phyloP scores from a whole-genome alignment of 2,329 filamentous ascomycete species.

The Talaromyces sp. region DNA sequence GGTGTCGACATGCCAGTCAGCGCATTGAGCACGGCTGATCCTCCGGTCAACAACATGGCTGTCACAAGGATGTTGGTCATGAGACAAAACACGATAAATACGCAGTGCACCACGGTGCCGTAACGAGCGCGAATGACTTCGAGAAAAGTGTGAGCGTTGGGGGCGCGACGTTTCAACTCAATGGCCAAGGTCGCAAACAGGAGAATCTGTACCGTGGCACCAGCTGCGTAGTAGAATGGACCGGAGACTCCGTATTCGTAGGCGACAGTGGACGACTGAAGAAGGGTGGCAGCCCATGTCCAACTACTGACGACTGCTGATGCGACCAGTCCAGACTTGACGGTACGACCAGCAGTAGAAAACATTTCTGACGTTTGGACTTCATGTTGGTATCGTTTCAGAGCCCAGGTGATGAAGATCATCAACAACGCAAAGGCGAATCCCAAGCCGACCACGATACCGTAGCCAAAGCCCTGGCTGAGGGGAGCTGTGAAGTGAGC shows the following conservation, averaged over 20 bases:
- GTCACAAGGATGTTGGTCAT: slow-evolving; percentile 86
- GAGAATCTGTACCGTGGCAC: slow-evolving; percentile 82
- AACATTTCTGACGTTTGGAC: slow-evolving; percentile 91
- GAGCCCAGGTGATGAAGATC: slow-evolving; percentile 69
- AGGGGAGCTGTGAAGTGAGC: slow-evolving; percentile 32
- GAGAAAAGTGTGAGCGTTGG: slow-evolving; percentile 81
- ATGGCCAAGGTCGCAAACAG: slow-evolving; percentile 89
- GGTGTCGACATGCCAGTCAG: slow-evolving; percentile 73
- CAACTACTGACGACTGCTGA: slow-evolving; percentile 89
- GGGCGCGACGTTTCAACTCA: slow-evolving; percentile 80
- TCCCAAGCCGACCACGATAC: slow-evolving; percentile 72
- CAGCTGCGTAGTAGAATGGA: slow-evolving; percentile 66
- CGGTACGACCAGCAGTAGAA: slow-evolving; percentile 79
- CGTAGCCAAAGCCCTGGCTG: slow-evolving; percentile 69
- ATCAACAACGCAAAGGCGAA: slow-evolving; percentile 72
- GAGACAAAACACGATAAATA: slow-evolving; percentile 78
- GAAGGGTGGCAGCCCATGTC: slow-evolving; percentile 85
- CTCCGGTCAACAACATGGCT: slow-evolving; percentile 83
- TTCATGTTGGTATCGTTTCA: slow-evolving; percentile 68
- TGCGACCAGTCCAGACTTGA: slow-evolving; percentile 84
- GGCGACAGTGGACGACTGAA: slow-evolving; percentile 77
- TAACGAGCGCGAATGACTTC: slow-evolving; percentile 82
- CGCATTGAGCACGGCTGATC: slow-evolving; percentile 69
- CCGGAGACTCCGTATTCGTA: slow-evolving; percentile 73
- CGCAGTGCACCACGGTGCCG: slow-evolving; percentile 68